Evolutionary conservation across 495 filamentous ascomycete species (phyloP).

Genomic region (Podospora didyma): DNA sequence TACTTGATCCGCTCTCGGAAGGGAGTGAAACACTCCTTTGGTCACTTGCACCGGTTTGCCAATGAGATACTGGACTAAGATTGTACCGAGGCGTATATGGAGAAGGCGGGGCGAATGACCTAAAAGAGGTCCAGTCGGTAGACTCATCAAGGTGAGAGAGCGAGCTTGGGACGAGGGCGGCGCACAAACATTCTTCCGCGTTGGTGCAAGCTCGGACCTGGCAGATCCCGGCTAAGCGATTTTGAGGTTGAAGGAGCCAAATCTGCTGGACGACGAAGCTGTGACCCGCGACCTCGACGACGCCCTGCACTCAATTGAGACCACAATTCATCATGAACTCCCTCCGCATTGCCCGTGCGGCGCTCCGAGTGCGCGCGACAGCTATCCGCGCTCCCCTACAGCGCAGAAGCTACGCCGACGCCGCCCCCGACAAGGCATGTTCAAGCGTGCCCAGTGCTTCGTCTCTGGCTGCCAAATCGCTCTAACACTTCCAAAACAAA

Average conservation of each 20-base stretch:
- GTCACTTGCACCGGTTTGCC: too few relatives aligned
- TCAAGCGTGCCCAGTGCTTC: slow-evolving; percentile 5
- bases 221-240: slow-evolving; percentile 35
- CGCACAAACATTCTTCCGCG: slow-evolving; percentile 33
- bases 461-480: slow-evolving; percentile 3
- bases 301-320: slow-evolving; percentile 45
- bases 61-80: too few relatives aligned
- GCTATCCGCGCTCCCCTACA: slow-evolving; percentile 64
- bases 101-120: too few relatives aligned
- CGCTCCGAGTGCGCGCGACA: slow-evolving; percentile 72
- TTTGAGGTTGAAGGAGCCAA: slow-evolving; percentile 31
- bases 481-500: slow-evolving; percentile 13
- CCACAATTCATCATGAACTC: slow-evolving; percentile 73
- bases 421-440: slow-evolving; percentile 70
- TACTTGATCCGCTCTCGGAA: too few relatives aligned
- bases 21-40: too few relatives aligned
- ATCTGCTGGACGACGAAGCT: slow-evolving; percentile 34
- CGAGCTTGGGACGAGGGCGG: too few relatives aligned
- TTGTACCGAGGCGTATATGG: too few relatives aligned
- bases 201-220: slow-evolving; percentile 4
- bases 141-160: too few relatives aligned
- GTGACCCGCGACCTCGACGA: slow-evolving; percentile 29
- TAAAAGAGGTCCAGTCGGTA: too few relatives aligned
- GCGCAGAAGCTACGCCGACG: slow-evolving; percentile 91
- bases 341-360: slow-evolving; percentile 82